phyloP scores from a whole-genome alignment of 2,329 filamentous ascomycete species.

The Colletotrichum noveboracense region DNA sequence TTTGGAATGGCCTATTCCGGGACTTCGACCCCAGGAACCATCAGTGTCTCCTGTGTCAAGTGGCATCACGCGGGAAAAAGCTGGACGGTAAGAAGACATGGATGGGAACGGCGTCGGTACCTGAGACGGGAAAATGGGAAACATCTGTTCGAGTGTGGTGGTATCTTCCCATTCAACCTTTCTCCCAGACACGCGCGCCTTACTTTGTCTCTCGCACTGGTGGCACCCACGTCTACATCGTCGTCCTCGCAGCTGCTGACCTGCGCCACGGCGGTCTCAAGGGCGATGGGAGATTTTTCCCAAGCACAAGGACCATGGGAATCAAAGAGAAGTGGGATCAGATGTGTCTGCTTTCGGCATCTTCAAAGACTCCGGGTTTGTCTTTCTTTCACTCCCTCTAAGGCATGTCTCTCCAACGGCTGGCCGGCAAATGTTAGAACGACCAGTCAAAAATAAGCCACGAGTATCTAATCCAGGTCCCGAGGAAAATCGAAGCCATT shows the following conservation, averaged over 20 bases:
- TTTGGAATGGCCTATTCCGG: not conserved
- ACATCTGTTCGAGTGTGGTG: not conserved
- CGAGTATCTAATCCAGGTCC: not conserved
- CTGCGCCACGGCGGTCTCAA: constrained; percentile 2
- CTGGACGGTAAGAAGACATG: not conserved
- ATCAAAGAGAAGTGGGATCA: not conserved
- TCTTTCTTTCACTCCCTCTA: not conserved
- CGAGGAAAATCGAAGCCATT: not conserved
- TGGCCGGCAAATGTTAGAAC: not conserved
- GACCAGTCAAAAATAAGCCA: not conserved
- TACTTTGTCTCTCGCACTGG: not conserved
- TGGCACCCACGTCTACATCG: not conserved
- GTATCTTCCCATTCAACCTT: not conserved
- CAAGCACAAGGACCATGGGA: not conserved
- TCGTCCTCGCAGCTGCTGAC: constrained; percentile 7
- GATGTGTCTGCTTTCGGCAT: constrained; percentile 12
- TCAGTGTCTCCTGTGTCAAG: not conserved
- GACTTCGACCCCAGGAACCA: not conserved
- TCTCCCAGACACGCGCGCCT: not conserved
- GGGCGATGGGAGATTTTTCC: not conserved
- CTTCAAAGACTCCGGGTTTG: not conserved
- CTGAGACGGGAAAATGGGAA: not conserved
- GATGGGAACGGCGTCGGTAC: not conserved
- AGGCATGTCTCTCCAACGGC: constrained; percentile 13
- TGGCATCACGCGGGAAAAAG: not conserved